phyloP scores from a whole-genome alignment of 2,329 filamentous ascomycete species.

The Penicillium brevicompactum region DNA sequence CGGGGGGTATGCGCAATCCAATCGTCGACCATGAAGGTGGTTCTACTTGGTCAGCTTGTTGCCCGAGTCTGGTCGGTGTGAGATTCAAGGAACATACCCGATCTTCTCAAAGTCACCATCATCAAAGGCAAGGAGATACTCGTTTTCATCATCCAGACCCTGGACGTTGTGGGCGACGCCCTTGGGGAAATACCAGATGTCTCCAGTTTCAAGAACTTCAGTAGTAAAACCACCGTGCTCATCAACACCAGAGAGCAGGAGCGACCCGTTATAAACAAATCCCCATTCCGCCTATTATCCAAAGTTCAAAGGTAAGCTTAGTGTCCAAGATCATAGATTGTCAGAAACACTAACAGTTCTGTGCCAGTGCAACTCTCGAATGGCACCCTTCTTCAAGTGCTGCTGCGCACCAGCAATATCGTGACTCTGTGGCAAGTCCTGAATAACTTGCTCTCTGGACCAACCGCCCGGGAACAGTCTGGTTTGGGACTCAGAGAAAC shows the following conservation, averaged over 20 bases:
- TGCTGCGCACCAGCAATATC: slow-evolving; percentile 70
- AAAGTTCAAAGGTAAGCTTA: slow-evolving; percentile 3
- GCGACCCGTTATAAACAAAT: slow-evolving; percentile 60
- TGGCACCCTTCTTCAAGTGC: slow-evolving; percentile 66
- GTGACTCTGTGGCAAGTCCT: slow-evolving; percentile 66
- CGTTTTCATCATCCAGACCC: slow-evolving; percentile 64
- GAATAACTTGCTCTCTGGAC: slow-evolving; percentile 66
- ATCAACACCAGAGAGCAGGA: slow-evolving; percentile 64
- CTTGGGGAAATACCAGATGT: slow-evolving; percentile 71
- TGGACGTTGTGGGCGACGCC: slow-evolving; percentile 66
- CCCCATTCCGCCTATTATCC: slow-evolving; percentile 64
- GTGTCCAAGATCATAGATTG: background rate
- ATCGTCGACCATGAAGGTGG: slow-evolving; percentile 71
- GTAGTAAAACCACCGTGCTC: slow-evolving; percentile 57
- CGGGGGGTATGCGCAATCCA: slow-evolving; percentile 69
- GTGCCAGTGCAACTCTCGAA: slow-evolving; percentile 70
- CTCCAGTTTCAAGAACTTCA: slow-evolving; percentile 61
- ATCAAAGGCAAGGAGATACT: slow-evolving; percentile 68
- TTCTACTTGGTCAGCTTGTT: slow-evolving; percentile 42
- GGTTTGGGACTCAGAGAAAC: slow-evolving; percentile 69
- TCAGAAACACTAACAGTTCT: slow-evolving; percentile 53
- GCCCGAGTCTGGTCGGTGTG: background rate
- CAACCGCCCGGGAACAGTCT: slow-evolving; percentile 65
- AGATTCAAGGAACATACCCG: slow-evolving; percentile 46
- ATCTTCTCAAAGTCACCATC: slow-evolving; percentile 67